Evolutionary conservation across 257 asterid species (phyloP).

Genomic region (Jacaranda copaia): DNA sequence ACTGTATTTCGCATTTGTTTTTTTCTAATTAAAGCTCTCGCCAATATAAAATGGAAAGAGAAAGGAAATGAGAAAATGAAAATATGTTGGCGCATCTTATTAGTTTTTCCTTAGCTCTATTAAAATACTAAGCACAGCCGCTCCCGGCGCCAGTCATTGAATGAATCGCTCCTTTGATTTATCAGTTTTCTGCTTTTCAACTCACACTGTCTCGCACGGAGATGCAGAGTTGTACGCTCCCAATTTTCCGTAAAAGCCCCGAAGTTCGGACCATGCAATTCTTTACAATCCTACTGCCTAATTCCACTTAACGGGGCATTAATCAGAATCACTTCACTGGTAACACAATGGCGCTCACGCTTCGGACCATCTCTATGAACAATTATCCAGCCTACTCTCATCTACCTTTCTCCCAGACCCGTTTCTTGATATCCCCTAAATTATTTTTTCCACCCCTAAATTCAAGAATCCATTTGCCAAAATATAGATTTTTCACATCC

Average conservation of each 20-base stretch:
- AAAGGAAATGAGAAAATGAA: too few relatives aligned
- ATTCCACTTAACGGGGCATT: background rate
- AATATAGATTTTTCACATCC: slow-evolving; percentile 26
- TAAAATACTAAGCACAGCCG: too few relatives aligned
- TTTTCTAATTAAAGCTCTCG: too few relatives aligned
- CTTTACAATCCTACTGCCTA: background rate
- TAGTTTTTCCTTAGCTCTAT: too few relatives aligned
- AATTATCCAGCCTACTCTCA: slow-evolving; percentile 35
- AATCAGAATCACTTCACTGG: background rate
- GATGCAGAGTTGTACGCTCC: background rate
- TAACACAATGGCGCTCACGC: slow-evolving; percentile 54
- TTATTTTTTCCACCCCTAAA: slow-evolving; percentile 24
- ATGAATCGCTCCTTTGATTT: slow-evolving; percentile 30
- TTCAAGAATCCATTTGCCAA: slow-evolving; percentile 44
- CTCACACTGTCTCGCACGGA: background rate
- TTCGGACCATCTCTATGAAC: slow-evolving; percentile 46
- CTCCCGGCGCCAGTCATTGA: background rate
- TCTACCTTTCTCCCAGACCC: slow-evolving; percentile 37
- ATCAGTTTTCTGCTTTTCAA: background rate
- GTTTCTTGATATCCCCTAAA: slow-evolving; percentile 37
- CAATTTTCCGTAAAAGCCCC: background rate
- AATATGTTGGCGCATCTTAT: too few relatives aligned
- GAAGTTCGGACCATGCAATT: background rate
- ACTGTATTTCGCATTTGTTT: too few relatives aligned
- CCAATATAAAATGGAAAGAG: too few relatives aligned